Evolutionary conservation across 257 asterid genomes (phyloP).

Genomic region (Paraleonurus japonicus): DNA sequence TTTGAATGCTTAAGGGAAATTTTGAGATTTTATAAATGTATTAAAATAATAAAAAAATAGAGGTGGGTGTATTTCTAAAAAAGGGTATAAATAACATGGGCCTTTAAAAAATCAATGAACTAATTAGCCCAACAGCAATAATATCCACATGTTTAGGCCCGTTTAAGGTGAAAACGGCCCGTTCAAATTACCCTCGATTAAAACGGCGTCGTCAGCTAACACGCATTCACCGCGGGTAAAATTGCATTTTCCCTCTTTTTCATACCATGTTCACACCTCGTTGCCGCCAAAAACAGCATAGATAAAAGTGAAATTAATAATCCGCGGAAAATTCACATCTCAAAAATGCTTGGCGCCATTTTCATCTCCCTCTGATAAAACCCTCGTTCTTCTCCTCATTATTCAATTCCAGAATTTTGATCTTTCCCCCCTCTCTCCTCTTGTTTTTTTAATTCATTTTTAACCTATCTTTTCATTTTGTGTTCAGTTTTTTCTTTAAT

Average conservation of each 20-base stretch:
- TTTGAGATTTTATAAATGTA: no score
- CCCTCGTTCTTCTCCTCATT: neutral
- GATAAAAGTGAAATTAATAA: neutral
- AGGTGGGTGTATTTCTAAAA: no score
- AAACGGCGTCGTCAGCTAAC: neutral
- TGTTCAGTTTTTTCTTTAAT: neutral
- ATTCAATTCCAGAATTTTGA: neutral
- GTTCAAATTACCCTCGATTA: neutral
- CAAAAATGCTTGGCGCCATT: constrained; percentile 20
- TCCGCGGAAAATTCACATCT: neutral
- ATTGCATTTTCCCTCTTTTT: neutral
- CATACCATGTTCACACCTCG: neutral
- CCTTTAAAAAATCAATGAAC: no score
- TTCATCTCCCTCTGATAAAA: neutral
- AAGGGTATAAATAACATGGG: no score
- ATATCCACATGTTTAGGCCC: neutral
- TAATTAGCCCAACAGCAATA: neutral
- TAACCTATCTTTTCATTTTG: neutral
- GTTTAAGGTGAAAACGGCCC: neutral
- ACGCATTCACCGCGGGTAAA: neutral
- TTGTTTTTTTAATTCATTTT: neutral
- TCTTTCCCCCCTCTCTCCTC: neutral
- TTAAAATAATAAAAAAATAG: no score
- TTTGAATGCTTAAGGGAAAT: no score
- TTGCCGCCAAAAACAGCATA: constrained; percentile 11